Conservation (phyloP, 2,329 filamentous ascomycete genomes). For the Nigrospora sphaerica region DNA sequence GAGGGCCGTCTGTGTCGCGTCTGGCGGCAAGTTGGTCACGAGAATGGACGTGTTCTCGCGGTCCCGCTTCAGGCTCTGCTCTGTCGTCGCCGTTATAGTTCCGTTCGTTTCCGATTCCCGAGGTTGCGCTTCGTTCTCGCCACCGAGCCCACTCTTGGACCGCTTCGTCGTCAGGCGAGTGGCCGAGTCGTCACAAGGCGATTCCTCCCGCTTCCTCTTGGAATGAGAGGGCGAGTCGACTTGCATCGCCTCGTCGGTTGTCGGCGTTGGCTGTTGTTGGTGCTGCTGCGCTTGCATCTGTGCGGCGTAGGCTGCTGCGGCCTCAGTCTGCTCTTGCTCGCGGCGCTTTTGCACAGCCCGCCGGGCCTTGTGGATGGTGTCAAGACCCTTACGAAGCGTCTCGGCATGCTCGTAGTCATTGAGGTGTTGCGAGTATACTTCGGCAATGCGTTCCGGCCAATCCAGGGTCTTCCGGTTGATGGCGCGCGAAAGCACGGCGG, state of each 20-base stretch:
- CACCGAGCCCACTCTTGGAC: conserved; percentile 37
- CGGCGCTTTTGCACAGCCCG: conserved; percentile 58
- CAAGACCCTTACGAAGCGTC: conserved; percentile 65
- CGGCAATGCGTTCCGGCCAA: conserved; percentile 69
- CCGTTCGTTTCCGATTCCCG: conserved; percentile 12
- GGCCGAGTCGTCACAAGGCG: conserved; percentile 39
- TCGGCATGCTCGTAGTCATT: conserved; percentile 82
- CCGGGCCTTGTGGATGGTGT: conserved; percentile 63
- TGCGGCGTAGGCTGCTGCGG: conserved; percentile 43
- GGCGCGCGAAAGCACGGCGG: conserved; percentile 68
- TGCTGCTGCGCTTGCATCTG: conserved; percentile 22
- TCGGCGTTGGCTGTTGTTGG: conserved; percentile 26
- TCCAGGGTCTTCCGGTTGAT: conserved; percentile 57
- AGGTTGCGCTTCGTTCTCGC: no score
- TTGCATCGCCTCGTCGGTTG: conserved; percentile 15
- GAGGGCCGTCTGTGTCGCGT: conserved; percentile 64
- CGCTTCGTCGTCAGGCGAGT: conserved; percentile 59
- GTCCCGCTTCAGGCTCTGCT: conserved; percentile 60
- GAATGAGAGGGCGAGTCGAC: conserved; percentile 29
- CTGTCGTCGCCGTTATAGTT: conserved; percentile 17
- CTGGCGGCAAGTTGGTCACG: conserved; percentile 66
- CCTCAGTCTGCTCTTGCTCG: conserved; percentile 56
- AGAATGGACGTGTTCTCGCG: conserved; percentile 85
- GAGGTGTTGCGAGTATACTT: conserved; percentile 71
- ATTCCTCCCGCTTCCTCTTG: conserved; percentile 71